Evolutionary conservation across 306 rosid genomes (phyloP).

Genomic region (Castanopsis chinensis): DNA sequence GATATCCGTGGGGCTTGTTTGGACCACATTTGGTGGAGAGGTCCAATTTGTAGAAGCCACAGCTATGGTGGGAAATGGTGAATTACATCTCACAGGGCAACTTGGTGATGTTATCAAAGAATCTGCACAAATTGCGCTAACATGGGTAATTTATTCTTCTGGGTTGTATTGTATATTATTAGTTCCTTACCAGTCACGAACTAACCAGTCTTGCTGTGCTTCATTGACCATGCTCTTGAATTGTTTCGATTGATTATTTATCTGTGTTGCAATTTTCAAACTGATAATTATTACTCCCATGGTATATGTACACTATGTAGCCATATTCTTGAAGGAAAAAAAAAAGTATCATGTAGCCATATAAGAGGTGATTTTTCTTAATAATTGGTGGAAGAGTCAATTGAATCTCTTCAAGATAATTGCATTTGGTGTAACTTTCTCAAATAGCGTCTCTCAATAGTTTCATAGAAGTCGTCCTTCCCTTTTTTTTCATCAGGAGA

Average conservation of each 20-base stretch:
- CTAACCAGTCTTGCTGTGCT: background rate
- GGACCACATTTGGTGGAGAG: conserved; percentile 98
- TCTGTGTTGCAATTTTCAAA: background rate
- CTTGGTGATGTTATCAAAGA: conserved; percentile 98
- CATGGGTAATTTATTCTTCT: conserved; percentile 70
- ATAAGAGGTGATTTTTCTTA: background rate
- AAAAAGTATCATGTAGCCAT: background rate
- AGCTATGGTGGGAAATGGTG: conserved; percentile 89
- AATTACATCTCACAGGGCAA: conserved; percentile 94
- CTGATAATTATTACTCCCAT: background rate
- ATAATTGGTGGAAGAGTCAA: background rate
- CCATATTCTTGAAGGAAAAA: no score
- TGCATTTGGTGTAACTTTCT: background rate
- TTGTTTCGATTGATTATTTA: background rate
- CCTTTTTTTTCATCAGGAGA: background rate
- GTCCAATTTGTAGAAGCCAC: conserved; percentile 99
- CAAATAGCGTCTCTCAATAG: background rate
- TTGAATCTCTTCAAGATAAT: background rate
- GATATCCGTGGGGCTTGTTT: conserved; percentile 87
- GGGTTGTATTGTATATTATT: conserved; percentile 18
- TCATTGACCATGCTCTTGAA: background rate
- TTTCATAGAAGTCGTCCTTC: background rate
- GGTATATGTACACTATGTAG: background rate
- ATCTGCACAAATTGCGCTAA: conserved; percentile 95
- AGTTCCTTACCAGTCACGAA: background rate